Conservation (phyloP, 1,284 basidiomycete genomes). For the Gymnopus androsaceus region DNA sequence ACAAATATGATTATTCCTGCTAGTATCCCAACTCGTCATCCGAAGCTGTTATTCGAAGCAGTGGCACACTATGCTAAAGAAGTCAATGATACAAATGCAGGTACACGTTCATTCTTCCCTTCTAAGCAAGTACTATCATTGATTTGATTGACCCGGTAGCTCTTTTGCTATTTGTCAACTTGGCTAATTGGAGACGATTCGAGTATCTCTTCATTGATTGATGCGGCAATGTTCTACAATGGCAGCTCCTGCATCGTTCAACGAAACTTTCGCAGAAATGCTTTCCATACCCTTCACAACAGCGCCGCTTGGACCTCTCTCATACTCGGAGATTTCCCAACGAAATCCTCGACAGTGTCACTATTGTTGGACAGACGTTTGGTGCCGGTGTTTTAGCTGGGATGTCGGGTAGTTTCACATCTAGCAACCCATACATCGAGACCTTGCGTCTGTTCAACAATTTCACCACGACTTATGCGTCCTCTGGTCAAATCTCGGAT, state of each 20-base stretch:
- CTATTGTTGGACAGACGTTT: conserved; percentile 32
- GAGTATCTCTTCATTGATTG: conserved; percentile 16
- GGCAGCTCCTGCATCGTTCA: conserved; percentile 33
- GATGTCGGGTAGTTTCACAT: conserved; percentile 3
- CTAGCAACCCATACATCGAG: conserved; percentile 20
- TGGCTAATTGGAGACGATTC: conserved; percentile 7
- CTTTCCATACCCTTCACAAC: conserved; percentile 35
- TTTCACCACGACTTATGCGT: not conserved
- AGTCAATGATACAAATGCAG: conserved; percentile 38
- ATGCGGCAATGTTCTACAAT: conserved; percentile 33
- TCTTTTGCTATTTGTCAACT: not conserved
- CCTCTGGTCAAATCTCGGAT: not conserved
- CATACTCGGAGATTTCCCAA: conserved; percentile 37
- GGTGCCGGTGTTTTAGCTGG: conserved; percentile 32
- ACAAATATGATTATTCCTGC: not conserved
- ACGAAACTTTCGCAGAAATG: conserved; percentile 37
- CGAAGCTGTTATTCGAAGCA: conserved; percentile 36
- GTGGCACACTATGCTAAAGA: conserved; percentile 37
- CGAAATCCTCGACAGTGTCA: conserved; percentile 30
- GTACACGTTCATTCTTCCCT: conserved; percentile 23
- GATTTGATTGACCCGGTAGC: no score
- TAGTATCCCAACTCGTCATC: conserved; percentile 31
- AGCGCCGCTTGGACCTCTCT: conserved; percentile 30
- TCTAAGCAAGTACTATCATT: not conserved
- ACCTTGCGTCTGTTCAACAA: conserved; percentile 5